phyloP scores from a whole-genome alignment of 2,329 filamentous ascomycete species.

The Exserohilum turcica region DNA sequence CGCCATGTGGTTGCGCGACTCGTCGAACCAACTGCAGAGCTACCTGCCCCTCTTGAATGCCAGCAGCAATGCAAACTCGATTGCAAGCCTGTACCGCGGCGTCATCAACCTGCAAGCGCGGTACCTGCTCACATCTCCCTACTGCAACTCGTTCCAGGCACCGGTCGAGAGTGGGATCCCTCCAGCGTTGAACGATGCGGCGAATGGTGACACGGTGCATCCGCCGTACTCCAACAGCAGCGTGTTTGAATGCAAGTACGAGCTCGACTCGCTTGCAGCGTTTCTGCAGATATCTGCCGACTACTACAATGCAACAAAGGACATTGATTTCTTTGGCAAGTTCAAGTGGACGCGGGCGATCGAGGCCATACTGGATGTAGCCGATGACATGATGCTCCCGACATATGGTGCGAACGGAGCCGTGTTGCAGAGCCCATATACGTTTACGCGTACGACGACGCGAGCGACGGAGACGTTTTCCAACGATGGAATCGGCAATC shows the following conservation, averaged over 20 bases:
- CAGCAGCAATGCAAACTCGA: slow-evolving; percentile 60
- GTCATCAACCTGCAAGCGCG: slow-evolving; percentile 74
- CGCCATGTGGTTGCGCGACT: slow-evolving; percentile 61
- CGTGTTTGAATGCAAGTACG: slow-evolving; percentile 61
- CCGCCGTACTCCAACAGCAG: slow-evolving; percentile 51
- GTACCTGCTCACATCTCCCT: slow-evolving; percentile 66
- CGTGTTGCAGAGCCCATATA: slow-evolving; percentile 53
- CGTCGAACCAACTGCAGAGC: slow-evolving; percentile 72
- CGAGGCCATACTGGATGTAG: slow-evolving; percentile 52
- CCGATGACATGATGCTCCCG: slow-evolving; percentile 53
- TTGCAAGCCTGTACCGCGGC: slow-evolving; percentile 71
- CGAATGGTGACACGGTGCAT: slow-evolving; percentile 49
- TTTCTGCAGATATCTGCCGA: slow-evolving; percentile 57
- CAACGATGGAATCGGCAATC: slow-evolving; percentile 61
- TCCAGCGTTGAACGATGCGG: slow-evolving; percentile 47
- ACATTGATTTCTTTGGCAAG: slow-evolving; percentile 54
- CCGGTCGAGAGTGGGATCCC: slow-evolving; percentile 54
- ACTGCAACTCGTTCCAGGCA: slow-evolving; percentile 60
- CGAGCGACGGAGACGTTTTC: slow-evolving; percentile 55
- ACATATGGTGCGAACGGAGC: slow-evolving; percentile 56
- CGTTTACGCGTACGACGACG: slow-evolving; percentile 51
- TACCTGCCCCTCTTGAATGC: slow-evolving; percentile 66
- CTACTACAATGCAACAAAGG: slow-evolving; percentile 57
- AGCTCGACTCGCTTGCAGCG: slow-evolving; percentile 58
- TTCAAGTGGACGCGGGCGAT: slow-evolving; percentile 56